Evolutionary conservation across 176 grass and related monocot species (phyloP).

Genomic region (Lolium multiflorum): DNA sequence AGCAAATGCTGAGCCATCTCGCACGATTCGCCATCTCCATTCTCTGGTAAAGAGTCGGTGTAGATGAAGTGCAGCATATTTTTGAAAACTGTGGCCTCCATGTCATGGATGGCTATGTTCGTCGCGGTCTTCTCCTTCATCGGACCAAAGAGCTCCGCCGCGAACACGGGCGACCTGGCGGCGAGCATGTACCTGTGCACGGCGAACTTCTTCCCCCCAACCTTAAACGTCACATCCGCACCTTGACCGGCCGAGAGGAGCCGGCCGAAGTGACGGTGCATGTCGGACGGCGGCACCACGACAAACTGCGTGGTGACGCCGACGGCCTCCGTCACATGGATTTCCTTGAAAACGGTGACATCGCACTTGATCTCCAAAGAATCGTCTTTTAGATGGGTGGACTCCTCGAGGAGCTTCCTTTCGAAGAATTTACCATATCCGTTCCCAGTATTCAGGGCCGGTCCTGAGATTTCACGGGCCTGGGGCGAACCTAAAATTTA

Average conservation of each 20-base stretch:
- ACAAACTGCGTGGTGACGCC: neutral
- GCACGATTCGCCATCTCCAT: neutral
- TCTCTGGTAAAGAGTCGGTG: neutral
- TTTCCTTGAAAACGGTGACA: neutral
- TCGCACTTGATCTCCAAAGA: neutral
- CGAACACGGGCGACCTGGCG: neutral
- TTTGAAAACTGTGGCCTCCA: neutral
- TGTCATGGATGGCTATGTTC: neutral
- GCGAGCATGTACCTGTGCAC: neutral
- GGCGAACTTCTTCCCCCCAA: neutral
- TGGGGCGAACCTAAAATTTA: too few species aligned
- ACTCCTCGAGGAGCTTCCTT: neutral
- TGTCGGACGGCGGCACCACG: neutral
- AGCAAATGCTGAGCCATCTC: neutral
- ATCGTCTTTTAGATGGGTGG: neutral
- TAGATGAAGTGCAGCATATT: neutral
- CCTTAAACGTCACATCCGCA: neutral
- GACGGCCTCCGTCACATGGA: neutral
- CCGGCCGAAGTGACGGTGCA: neutral
- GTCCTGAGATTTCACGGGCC: too few species aligned
- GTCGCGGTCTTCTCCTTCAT: neutral
- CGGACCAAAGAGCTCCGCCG: neutral
- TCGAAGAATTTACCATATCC: neutral
- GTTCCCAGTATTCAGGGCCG: neutral
- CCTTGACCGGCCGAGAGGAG: neutral